Evolutionary conservation across 2,329 filamentous ascomycete species (phyloP).

Genomic region (Colletotrichum somersetense): DNA sequence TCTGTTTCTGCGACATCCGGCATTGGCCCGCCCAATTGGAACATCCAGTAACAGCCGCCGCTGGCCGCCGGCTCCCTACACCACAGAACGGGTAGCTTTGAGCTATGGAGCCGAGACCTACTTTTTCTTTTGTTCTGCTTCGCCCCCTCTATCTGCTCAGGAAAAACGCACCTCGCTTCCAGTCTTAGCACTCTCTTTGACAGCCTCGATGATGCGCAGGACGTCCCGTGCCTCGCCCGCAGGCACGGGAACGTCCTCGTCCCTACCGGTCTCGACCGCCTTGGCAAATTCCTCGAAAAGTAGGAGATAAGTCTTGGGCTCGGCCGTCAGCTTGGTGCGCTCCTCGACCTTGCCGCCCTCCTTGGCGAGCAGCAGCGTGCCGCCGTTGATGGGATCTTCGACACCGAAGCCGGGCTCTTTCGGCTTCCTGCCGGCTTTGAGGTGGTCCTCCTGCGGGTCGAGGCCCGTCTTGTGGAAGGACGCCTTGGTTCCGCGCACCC

Average conservation of each 20-base stretch:
- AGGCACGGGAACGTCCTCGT: conserved; percentile 65
- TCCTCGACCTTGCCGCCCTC: conserved; percentile 64
- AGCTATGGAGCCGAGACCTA: neutral
- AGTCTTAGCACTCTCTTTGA: conserved; percentile 62
- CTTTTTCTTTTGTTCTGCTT: neutral
- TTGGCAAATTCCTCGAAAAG: conserved; percentile 71
- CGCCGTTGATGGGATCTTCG: conserved; percentile 72
- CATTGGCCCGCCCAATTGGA: conserved; percentile 18
- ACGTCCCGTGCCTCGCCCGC: conserved; percentile 66
- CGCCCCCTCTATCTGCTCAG: conserved; percentile 32
- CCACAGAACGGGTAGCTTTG: neutral
- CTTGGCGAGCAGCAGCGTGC: conserved; percentile 65
- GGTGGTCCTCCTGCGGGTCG: conserved; percentile 82
- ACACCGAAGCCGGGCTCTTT: conserved; percentile 73
- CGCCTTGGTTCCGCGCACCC: conserved; percentile 80
- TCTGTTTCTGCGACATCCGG: conserved; percentile 4
- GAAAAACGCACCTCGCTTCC: conserved; percentile 58
- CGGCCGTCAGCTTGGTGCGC: conserved; percentile 67
- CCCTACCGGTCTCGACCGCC: conserved; percentile 61
- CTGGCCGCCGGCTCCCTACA: neutral
- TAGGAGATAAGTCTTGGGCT: conserved; percentile 75
- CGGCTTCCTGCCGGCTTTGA: conserved; percentile 73
- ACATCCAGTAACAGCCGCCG: conserved; percentile 8
- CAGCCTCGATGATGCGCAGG: conserved; percentile 65
- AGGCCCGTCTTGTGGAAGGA: conserved; percentile 79